A percentile compares a stretch with the other conserved stretches of the same genome.
phyloP scores from a whole-genome alignment of 768 basidiomycete species.

The Mycena rosella region DNA sequence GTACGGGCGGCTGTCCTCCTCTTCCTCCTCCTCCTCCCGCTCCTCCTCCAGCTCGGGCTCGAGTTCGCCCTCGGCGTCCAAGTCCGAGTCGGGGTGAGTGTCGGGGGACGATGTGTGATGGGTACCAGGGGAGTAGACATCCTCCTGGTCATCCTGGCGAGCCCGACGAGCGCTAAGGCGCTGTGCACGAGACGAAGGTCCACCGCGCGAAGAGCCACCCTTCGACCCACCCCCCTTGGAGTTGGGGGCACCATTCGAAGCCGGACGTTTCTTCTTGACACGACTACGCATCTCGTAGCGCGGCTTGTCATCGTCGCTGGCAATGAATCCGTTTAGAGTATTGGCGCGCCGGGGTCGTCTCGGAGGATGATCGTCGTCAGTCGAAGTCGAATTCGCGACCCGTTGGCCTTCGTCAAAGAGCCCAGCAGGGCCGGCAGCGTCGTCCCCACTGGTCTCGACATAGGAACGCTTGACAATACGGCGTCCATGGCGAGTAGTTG shows the following conservation, averaged over 20 bases:
- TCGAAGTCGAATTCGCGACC: constrained; percentile 16
- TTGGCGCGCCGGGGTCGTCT: constrained; percentile 36
- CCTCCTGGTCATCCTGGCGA: constrained; percentile 57
- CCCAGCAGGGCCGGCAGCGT: constrained; percentile 48
- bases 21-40: constrained; percentile 55
- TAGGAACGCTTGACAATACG: constrained; percentile 54
- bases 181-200: constrained; percentile 42
- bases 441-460: constrained; percentile 60
- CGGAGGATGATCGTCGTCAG: constrained; percentile 40
- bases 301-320: constrained; percentile 59
- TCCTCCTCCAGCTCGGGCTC: constrained; percentile 53
- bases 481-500: constrained; percentile 55
- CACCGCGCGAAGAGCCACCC: too few species aligned
- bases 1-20: constrained; percentile 68
- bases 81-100: constrained; percentile 56
- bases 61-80: constrained; percentile 49
- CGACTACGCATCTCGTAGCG: constrained; percentile 58
- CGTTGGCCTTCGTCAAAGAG: constrained; percentile 43
- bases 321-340: constrained; percentile 52
- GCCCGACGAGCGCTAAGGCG: constrained; percentile 58
- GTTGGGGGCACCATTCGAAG: constrained; percentile 28
- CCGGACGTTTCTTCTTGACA: constrained; percentile 45
- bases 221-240: too few species aligned
- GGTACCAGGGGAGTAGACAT: constrained; percentile 71
- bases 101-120: constrained; percentile 57